Percentiles rank a stretch among this genome's conserved stretches.
These are phyloP conservation scores for Tricholoma hemisulphureum DNA, from an alignment of 768 basidiomycete genomes.

Conservation along the genomic window DNA sequence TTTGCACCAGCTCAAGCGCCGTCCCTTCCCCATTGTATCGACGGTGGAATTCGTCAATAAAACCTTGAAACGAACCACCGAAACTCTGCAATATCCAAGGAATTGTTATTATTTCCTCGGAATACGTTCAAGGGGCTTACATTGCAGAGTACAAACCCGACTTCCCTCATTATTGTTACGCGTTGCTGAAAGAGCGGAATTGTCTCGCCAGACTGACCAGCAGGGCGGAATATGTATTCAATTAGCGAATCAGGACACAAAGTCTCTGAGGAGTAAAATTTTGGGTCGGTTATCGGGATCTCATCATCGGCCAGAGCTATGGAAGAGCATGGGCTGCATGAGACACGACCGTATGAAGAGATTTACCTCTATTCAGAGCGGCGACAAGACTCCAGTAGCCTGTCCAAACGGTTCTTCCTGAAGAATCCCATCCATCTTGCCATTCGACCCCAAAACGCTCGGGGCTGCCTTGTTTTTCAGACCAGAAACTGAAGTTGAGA, in stretches of 20 bases:
- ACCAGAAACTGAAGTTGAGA: slow-evolving; percentile 92
- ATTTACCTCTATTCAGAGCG: slow-evolving; percentile 72
- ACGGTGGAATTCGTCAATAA: slow-evolving; percentile 60
- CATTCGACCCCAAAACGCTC: slow-evolving; percentile 79
- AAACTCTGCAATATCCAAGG: slow-evolving; percentile 44
- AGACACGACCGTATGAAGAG: background rate
- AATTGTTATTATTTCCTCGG: background rate
- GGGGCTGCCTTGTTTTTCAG: slow-evolving; percentile 53
- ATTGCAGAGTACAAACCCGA: slow-evolving; percentile 66
- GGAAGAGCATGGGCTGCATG: background rate
- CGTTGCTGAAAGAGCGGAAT: slow-evolving; percentile 73
- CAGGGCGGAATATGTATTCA: slow-evolving; percentile 64
- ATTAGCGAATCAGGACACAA: slow-evolving; percentile 72
- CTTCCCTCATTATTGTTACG: slow-evolving; percentile 74
- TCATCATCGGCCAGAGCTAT: slow-evolving; percentile 69
- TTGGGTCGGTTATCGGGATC: slow-evolving; percentile 76
- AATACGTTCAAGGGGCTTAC: slow-evolving; percentile 41
- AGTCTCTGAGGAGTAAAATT: slow-evolving; percentile 70
- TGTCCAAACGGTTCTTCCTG: slow-evolving; percentile 56
- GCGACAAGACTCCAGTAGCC: slow-evolving; percentile 91
- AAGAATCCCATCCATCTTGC: slow-evolving; percentile 63
- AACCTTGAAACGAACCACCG: slow-evolving; percentile 67
- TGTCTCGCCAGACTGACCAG: slow-evolving; percentile 53
- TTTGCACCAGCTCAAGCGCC: slow-evolving; percentile 69
- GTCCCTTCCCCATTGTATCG: slow-evolving; percentile 55